Percentiles rank a stretch among this genome's conserved stretches.
phyloP scores from a whole-genome alignment of 1,139 yeast genomes.

The Taphrina confusa region DNA sequence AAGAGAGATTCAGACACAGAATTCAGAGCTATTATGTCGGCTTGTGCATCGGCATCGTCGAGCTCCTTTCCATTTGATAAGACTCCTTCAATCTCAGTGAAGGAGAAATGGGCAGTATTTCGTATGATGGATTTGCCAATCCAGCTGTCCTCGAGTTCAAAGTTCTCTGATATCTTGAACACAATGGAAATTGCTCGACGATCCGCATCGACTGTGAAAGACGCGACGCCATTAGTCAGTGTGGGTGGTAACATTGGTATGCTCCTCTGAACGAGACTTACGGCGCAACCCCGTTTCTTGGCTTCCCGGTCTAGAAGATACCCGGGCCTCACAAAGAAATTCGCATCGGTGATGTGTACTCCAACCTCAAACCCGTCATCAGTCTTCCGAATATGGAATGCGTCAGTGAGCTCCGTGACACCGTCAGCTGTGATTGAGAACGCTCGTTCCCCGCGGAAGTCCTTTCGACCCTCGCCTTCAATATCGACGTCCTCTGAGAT shows the following conservation, averaged over 20 bases:
- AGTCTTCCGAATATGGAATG: slow-evolving; percentile 41
- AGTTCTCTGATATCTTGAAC: slow-evolving; percentile 72
- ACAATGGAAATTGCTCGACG: slow-evolving; percentile 76
- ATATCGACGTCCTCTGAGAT: slow-evolving; percentile 44
- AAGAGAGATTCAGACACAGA: slow-evolving; percentile 38
- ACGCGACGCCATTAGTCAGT: slow-evolving; percentile 57
- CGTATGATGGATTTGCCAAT: slow-evolving; percentile 71
- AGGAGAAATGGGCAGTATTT: slow-evolving; percentile 52
- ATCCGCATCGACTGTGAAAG: slow-evolving; percentile 63
- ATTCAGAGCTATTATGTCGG: slow-evolving; percentile 14
- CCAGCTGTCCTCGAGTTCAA: slow-evolving; percentile 74
- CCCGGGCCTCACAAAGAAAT: slow-evolving; percentile 69
- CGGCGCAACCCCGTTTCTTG: slow-evolving; percentile 86
- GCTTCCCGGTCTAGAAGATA: slow-evolving; percentile 84
- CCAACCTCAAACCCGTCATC: slow-evolving; percentile 52
- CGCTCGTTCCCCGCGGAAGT: slow-evolving; percentile 65
- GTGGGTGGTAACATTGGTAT: slow-evolving; percentile 69
- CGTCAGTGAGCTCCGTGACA: slow-evolving; percentile 46
- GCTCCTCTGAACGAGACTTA: slow-evolving; percentile 79
- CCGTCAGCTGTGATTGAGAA: slow-evolving; percentile 56
- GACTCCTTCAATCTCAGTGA: slow-evolving; percentile 45
- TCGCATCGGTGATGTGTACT: slow-evolving; percentile 78
- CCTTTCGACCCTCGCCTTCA: slow-evolving; percentile 52
- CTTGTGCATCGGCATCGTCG: slow-evolving; percentile 30
- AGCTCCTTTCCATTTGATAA: slow-evolving; percentile 47